Conservation (phyloP, 2,329 filamentous ascomycete genomes). For the Colletotrichum destructivum region DNA sequence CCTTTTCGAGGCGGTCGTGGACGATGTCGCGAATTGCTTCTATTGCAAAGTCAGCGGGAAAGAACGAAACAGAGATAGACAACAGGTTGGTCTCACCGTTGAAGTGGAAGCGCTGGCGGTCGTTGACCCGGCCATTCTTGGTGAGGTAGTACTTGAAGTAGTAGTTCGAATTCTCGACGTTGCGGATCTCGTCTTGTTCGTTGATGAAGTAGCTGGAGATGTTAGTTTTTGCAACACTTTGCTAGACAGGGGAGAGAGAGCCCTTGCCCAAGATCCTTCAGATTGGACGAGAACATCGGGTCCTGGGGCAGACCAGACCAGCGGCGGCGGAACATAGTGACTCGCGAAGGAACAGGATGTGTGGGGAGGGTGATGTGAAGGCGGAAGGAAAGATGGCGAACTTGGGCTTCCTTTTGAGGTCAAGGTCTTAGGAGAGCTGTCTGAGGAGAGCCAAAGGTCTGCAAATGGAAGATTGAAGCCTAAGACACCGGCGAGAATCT, state of each 20-base stretch:
- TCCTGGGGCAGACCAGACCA: constrained; percentile 80
- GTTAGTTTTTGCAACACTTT: not conserved
- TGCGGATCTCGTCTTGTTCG: constrained; percentile 80
- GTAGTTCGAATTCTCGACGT: constrained; percentile 75
- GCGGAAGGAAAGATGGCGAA: no score
- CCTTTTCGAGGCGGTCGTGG: constrained; percentile 70
- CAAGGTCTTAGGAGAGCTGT: no score
- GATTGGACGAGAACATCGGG: constrained; percentile 73
- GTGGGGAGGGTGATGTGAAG: not conserved
- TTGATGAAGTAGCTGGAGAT: constrained; percentile 82
- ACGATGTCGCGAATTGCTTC: constrained; percentile 76
- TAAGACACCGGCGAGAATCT: no score
- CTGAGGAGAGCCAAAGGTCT: not conserved
- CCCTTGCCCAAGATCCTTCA: constrained; percentile 80
- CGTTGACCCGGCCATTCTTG: constrained; percentile 83
- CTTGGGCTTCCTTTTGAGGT: no score
- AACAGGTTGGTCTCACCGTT: constrained; percentile 70
- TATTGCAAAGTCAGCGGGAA: constrained; percentile 51
- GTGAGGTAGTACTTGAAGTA: constrained; percentile 83
- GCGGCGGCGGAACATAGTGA: constrained; percentile 81
- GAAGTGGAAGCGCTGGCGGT: constrained; percentile 80
- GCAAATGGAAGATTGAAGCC: not conserved
- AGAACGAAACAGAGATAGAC: not conserved
- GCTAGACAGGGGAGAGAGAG: not conserved
- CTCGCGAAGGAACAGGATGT: no score